Evolutionary conservation across 129 eudicot genomes (phyloP), one percentile per base, ranked within the genome.

Genomic region (Helichrysum umbraculigerum): DNA sequence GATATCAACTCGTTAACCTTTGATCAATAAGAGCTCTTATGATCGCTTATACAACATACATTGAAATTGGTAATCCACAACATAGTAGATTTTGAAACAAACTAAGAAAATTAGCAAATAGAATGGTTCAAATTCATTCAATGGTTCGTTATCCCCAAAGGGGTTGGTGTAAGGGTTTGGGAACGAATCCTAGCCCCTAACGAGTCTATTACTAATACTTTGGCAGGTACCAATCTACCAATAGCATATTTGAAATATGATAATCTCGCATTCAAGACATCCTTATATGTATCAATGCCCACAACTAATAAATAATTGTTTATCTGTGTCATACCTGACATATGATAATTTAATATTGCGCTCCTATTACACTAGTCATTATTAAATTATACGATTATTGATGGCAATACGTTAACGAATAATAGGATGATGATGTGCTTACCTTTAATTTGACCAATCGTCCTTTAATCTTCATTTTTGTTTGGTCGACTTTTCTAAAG

Each of bases 311-410:
- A 12, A 4, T 61, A 41, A 30, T 7, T 21, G 2, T 35, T 5
- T 33, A 34, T 35, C 2, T 5, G 1, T 28, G 63, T 75, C 63
- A 44, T 63, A 75, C 15, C 22, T 75, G 71, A 28, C 70, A 61
- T 61, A 61, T 74, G 47, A 61, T 74, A 74, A 74, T 74, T 74
- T 74, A 61, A 61, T 61, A 74, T 47, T 57, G 11, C 34, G 28
- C 33, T 9, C 3, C 21, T 44, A 20, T 3, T 19, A 63, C 44
- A 75, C 47, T 44, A 6, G 29, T 17, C 12, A 11, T 39, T 47
- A 42, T 61, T 41, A 41, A 61, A 74, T 37, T 68, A 37, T 1
- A 10, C 21, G 10, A 37, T 17, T 7, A 4, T 6, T 41, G 32
- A 68, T 21, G 50, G 29, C 20, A 7, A 22, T 63, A 17, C 17